A percentile compares a stretch with the other conserved stretches of the same genome.
Conservation (phyloP, 2,329 filamentous ascomycete genomes). For the Rhytidhysteron rufulum region DNA sequence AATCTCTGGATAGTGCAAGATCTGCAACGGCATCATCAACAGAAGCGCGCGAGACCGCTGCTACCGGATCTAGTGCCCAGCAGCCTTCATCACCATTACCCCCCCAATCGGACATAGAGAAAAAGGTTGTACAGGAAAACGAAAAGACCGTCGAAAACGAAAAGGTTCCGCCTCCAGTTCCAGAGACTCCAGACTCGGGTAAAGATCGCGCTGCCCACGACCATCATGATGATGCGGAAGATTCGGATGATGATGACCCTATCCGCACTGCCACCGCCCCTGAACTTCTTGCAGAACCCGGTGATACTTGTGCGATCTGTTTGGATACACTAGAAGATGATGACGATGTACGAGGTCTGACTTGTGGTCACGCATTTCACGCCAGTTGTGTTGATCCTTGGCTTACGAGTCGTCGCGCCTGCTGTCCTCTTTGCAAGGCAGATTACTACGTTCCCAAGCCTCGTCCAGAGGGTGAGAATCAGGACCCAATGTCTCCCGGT, state of each 20-base stretch:
- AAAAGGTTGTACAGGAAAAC: conserved; percentile 25
- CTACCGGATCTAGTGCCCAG: conserved; percentile 32
- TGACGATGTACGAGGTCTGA: conserved; percentile 88
- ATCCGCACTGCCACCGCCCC: conserved; percentile 79
- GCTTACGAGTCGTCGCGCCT: conserved; percentile 89
- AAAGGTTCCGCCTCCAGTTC: conserved; percentile 25
- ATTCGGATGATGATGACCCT: conserved; percentile 70
- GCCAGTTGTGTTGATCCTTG: conserved; percentile 93
- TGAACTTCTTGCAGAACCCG: conserved; percentile 74
- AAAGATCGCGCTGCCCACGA: conserved; percentile 18
- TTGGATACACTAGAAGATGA: conserved; percentile 92
- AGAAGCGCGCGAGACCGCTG: conserved; percentile 46
- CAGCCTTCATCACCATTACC: conserved; percentile 12
- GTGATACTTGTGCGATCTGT: conserved; percentile 94
- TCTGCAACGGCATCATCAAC: conserved; percentile 37
- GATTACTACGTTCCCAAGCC: conserved; percentile 97
- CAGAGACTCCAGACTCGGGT: conserved; percentile 16
- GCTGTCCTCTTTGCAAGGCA: conserved; percentile 95
- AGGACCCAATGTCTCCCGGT: conserved; percentile 18
- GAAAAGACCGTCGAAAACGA: conserved; percentile 25
- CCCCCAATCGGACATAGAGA: conserved; percentile 19
- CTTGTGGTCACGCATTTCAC: conserved; percentile 98
- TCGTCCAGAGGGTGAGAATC: conserved; percentile 56
- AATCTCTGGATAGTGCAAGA: conserved; percentile 22
- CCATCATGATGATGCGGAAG: conserved; percentile 44